Evolutionary conservation across 2,329 filamentous ascomycete genomes (phyloP).

Genomic region (Zelopaecilomyces penicillatus): DNA sequence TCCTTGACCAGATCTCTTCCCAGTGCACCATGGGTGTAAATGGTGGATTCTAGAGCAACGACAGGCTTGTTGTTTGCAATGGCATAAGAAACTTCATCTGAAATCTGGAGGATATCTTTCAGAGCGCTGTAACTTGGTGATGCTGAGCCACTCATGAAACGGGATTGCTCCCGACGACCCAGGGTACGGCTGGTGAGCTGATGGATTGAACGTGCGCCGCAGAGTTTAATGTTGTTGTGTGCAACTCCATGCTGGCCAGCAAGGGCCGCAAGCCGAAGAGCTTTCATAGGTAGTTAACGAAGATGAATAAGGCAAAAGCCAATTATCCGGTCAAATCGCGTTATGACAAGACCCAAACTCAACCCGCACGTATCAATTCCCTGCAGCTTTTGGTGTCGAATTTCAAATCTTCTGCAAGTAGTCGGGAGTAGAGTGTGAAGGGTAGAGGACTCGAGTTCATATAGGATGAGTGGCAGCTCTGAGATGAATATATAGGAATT

Average conservation of each 20-base stretch:
- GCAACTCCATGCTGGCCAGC: neutral
- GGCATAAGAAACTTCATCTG: slow-evolving; percentile 75
- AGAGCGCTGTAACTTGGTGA: slow-evolving; percentile 19
- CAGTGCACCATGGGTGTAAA: slow-evolving; percentile 89
- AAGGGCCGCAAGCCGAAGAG: slow-evolving; percentile 5
- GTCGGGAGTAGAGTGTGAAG: too few species aligned
- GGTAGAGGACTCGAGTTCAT: too few species aligned
- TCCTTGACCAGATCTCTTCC: slow-evolving; percentile 67
- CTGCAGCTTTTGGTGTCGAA: too few species aligned
- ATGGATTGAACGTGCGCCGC: neutral
- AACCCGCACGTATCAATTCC: too few species aligned
- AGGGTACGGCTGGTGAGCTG: neutral
- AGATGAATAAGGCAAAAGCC: too few species aligned
- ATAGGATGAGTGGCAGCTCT: too few species aligned
- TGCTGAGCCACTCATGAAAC: slow-evolving; percentile 3
- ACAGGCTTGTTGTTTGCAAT: slow-evolving; percentile 68
- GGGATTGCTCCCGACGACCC: slow-evolving; percentile 1
- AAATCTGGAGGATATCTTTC: slow-evolving; percentile 53
- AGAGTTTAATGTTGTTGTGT: neutral
- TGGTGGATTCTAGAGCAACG: slow-evolving; percentile 89
- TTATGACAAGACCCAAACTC: too few species aligned
- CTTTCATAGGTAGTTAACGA: slow-evolving; percentile 3
- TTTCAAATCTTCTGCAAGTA: too few species aligned
- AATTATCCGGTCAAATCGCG: too few species aligned
- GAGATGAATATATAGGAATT: too few species aligned